Percentiles rank a stretch among this genome's conserved stretches.
Conservation (phyloP, 2,329 filamentous ascomycete species). For the Hortaea sp. region DNA sequence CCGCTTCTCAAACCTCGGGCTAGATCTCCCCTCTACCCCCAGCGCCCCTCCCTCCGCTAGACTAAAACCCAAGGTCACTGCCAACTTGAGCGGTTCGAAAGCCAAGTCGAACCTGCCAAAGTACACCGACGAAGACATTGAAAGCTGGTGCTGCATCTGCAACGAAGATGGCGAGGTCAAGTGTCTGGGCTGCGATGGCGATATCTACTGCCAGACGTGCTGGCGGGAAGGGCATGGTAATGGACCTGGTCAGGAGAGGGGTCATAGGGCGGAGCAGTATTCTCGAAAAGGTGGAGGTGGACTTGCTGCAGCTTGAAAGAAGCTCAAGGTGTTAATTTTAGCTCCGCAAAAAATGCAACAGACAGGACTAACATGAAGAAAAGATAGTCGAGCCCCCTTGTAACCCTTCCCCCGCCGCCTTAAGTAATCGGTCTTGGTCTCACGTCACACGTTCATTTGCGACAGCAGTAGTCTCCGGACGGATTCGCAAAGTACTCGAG, state of each 20-base stretch:
- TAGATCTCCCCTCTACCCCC: constrained; percentile 38
- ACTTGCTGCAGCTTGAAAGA: constrained; percentile 4
- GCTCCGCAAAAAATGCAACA: too few relatives aligned
- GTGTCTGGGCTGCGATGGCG: constrained; percentile 60
- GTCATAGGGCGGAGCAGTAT: constrained; percentile 51
- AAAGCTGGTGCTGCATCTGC: constrained; percentile 74
- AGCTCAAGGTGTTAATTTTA: too few relatives aligned
- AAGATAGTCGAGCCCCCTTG: too few relatives aligned
- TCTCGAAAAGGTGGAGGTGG: constrained; percentile 5
- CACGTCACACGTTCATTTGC: too few relatives aligned
- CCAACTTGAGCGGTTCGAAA: constrained; percentile 7
- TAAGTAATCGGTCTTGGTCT: too few relatives aligned
- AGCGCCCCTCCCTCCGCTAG: constrained; percentile 30
- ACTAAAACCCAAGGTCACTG: constrained; percentile 8
- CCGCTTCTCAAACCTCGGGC: constrained; percentile 34
- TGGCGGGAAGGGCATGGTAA: constrained; percentile 72
- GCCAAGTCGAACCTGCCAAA: constrained; percentile 27
- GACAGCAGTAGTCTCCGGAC: too few relatives aligned
- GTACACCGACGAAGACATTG: constrained; percentile 59
- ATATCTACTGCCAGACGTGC: constrained; percentile 67
- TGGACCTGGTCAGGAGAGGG: constrained; percentile 60
- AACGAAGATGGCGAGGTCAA: constrained; percentile 64
- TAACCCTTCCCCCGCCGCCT: too few relatives aligned
- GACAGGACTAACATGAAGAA: too few relatives aligned
- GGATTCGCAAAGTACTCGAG: too few relatives aligned